Base-by-base conservation (phyloP, 2,329 filamentous ascomycete genomes). In the Cercospora canescens region DNA sequence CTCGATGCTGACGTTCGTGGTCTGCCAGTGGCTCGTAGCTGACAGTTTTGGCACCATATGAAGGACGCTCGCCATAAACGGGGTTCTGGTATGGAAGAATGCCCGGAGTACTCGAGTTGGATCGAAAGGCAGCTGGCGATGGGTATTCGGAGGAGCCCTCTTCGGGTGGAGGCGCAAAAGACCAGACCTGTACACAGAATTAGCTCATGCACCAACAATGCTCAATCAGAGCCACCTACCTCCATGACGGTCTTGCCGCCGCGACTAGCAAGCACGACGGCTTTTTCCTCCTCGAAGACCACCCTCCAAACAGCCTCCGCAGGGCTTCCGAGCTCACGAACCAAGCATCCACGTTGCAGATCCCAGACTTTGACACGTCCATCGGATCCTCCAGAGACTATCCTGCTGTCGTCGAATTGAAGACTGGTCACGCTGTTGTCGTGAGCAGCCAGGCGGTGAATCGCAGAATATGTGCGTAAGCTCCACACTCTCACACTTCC, bases 341-440 rank as follows among this genome's bases (percentile, higher is more conserved):
- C 92, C 30, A 97, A 85, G 65, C 92, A 90, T 3, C 95, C 95
- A 2, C 92, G 95, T 79, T 95, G 93, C 66, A 98, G 83, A 80
- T 97, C 94, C 95, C 95, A 99, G 62, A 99, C 94, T 80, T 98
- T 99, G 70, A 99, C 95, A 61, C 95, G 87, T n/a, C 95, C 95
- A 79, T 99, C 95, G 74, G 92, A 96, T 58, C 95, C 96, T 72
- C 95, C 95, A 76, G 93, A 97, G 64, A 99, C 94, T 67, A 99
- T 95, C 63, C 95, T 88, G 26, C 91, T 94, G 76, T 97, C 94
- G 75, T 99, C 95, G 77, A 99, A 99, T 76, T 99, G 95, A 71
- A 99, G 83, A 78, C 93, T 97, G 1, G 95, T 99, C 61, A 99
- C 95, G 77, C 94, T 97, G 79, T 99, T 99, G 79, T 99, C 95